Conservation (phyloP, 2,329 filamentous ascomycete genomes). For the Fusarium sp. region DNA sequence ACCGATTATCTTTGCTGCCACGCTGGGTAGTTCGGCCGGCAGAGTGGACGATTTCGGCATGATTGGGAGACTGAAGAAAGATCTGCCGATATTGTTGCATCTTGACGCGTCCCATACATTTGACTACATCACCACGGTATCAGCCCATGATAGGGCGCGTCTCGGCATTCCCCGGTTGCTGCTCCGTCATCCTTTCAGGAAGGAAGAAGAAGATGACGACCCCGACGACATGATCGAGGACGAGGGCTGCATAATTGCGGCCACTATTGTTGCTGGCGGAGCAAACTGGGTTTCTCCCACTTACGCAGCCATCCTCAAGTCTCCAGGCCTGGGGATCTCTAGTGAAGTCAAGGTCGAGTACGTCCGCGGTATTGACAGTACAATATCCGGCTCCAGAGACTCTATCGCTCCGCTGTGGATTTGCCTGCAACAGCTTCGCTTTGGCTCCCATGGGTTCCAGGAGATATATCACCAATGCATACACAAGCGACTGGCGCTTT, state of each 20-base stretch:
- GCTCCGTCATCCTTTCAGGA: neutral
- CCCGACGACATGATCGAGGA: neutral
- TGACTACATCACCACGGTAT: neutral
- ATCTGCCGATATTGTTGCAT: neutral
- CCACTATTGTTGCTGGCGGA: neutral
- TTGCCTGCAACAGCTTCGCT: neutral
- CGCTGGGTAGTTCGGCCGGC: neutral
- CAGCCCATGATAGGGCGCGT: neutral
- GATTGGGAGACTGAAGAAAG: neutral
- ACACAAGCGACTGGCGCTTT: neutral
- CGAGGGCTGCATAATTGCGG: neutral
- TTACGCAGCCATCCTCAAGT: neutral
- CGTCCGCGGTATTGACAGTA: neutral
- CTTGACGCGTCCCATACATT: neutral
- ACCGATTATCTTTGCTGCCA: neutral
- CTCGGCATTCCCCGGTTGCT: neutral
- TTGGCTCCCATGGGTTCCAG: neutral
- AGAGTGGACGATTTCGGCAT: neutral
- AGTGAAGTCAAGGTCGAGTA: neutral
- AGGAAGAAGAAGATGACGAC: neutral
- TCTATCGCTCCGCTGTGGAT: neutral
- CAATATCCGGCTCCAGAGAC: neutral
- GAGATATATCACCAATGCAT: neutral
- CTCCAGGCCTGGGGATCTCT: neutral
- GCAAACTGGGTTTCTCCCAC: neutral